Evolutionary conservation across 352 stramenopile species (phyloP).

Genomic region (Phytophthora foliorum): DNA sequence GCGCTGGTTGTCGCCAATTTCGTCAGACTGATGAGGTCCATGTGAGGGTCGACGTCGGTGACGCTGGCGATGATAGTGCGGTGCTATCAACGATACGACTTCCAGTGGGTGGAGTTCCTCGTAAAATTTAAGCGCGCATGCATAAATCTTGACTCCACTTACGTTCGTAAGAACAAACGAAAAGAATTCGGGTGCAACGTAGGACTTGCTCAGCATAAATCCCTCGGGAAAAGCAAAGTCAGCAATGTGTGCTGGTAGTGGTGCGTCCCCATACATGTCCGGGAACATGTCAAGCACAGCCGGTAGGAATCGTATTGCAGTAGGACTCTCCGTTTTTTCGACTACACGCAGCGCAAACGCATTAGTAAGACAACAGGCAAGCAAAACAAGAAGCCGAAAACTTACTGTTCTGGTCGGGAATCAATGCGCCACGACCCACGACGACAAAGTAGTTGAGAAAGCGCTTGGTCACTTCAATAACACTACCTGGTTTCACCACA

Average conservation of each 20-base stretch:
- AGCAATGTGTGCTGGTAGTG: constrained; percentile 67
- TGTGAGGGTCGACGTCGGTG: constrained; percentile 35
- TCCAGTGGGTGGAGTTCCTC: constrained; percentile 85
- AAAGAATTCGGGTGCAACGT: constrained; percentile 75
- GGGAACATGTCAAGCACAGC: constrained; percentile 75
- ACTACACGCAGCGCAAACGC: constrained; percentile 41
- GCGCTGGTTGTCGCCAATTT: constrained; percentile 60
- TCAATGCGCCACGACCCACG: constrained; percentile 65
- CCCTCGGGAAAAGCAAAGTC: constrained; percentile 88
- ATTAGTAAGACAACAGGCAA: constrained; percentile 4
- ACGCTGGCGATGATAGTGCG: constrained; percentile 55
- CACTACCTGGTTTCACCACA: constrained; percentile 51
- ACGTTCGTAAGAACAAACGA: constrained; percentile 90
- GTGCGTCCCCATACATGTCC: constrained; percentile 64
- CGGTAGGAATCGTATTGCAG: constrained; percentile 76
- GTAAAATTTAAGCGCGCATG: constrained; percentile 83
- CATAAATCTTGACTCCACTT: constrained; percentile 84
- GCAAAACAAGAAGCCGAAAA: constrained; percentile 5
- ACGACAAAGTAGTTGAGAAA: constrained; percentile 90
- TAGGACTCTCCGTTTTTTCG: constrained; percentile 77
- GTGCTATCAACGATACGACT: constrained; percentile 75
- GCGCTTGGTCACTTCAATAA: constrained; percentile 82
- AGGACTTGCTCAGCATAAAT: constrained; percentile 67
- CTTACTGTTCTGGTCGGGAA: constrained; percentile 75
- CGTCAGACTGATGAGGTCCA: constrained; percentile 26